A percentile compares a stretch with the other conserved stretches of the same genome.
These are phyloP conservation scores for Ilex aquifolium DNA, from an alignment of 257 asterid species.

Conservation along the genomic window DNA sequence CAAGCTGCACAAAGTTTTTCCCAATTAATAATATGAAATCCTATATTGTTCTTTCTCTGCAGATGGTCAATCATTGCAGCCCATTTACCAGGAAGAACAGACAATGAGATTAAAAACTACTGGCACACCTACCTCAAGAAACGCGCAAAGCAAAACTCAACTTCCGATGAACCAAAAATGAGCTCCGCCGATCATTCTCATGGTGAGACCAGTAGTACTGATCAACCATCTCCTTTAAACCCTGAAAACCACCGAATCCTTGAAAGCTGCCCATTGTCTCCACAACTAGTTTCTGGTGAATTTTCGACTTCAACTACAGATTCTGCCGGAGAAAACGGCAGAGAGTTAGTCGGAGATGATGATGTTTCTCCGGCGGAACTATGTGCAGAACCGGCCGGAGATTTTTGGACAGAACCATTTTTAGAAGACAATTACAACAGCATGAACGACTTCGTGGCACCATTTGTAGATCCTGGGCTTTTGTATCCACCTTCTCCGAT, in stretches of 20 bases:
- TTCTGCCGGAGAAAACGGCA: too few relatives aligned
- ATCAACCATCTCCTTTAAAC: background rate
- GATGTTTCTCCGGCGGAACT: too few relatives aligned
- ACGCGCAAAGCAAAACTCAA: background rate
- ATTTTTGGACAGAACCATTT: background rate
- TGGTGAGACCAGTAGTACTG: background rate
- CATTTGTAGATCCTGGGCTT: slow-evolving; percentile 7
- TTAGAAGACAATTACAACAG: background rate
- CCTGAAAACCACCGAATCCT: too few relatives aligned
- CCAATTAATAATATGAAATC: too few relatives aligned
- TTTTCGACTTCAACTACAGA: too few relatives aligned
- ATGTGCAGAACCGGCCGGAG: background rate
- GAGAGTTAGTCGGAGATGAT: too few relatives aligned
- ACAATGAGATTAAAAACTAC: background rate
- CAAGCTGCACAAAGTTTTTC: too few relatives aligned
- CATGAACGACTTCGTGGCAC: background rate
- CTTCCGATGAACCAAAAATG: background rate
- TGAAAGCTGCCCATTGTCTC: too few relatives aligned
- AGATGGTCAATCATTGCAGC: slow-evolving; percentile 13
- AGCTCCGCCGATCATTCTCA: background rate
- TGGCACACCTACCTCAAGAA: background rate
- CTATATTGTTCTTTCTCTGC: too few relatives aligned
- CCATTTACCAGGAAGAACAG: background rate
- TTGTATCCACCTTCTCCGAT: slow-evolving; percentile 26
- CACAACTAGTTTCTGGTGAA: too few relatives aligned